Evolutionary conservation across 2,329 filamentous ascomycete genomes (phyloP), one percentile per base, ranked within the genome.

Genomic region (Penicillium sp.): DNA sequence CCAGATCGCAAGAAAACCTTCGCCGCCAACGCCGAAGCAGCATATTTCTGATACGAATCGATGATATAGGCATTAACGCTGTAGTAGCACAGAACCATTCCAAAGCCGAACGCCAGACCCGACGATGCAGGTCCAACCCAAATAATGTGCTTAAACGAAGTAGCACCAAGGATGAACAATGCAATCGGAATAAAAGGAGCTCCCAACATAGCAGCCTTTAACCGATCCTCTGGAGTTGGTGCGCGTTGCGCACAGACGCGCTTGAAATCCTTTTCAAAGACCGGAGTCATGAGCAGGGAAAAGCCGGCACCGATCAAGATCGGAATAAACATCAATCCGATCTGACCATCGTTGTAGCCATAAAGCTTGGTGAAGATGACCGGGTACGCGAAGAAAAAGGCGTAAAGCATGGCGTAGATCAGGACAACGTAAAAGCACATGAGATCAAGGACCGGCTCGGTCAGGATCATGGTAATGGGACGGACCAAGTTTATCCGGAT

Each of bases 41-140:
- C 73, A 55, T 75, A 78, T 51, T 66, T 61, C 29, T 74, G 72
- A 53, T 77, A 79, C 42, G 69, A 83, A 62, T 92, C 89, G 53
- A 92, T 86, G 11, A 92, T 82, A 69, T 89, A 88, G 78, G 88
- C 88, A 73, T 87, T 88, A 64, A 85, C 85, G 6, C 85, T 78
- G 75, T 90, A 90, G 80, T 90, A 90, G 23, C 90, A 80, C 76
- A 90, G 89, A 69, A 90, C 89, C 79, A 90, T 89, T 57, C 88
- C 88, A 65, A 89, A 90, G n/a, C 87, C 87, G 46, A 90, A 85
- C 6, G 83, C 81, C 66, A 86, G 82, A 9, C 87, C 88, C 0
- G 82, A 84, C 11, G 85, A 76, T 20, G 79, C 76, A 0, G 83
- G 82, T 0, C 73, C 79, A 26, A 83, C 78, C 82, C 82, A 85